Conservation (phyloP, 768 basidiomycete species). For the Sistotremastrum niveocremeum region DNA sequence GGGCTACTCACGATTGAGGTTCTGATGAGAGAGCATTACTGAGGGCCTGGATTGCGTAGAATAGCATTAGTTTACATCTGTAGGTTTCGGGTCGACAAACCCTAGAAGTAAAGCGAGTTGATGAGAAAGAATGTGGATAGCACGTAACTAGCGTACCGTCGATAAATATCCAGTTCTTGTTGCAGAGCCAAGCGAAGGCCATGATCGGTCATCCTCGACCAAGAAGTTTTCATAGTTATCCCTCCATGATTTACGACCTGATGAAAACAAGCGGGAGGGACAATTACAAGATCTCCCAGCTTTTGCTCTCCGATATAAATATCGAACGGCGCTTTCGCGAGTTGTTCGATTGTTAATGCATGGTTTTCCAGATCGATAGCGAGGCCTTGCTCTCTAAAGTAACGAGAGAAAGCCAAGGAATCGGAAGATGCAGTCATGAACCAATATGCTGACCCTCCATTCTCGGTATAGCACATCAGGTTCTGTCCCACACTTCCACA, state of each 20-base stretch:
- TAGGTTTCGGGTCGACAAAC: conserved; percentile 75
- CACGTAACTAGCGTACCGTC: conserved; percentile 33
- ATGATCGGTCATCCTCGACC: conserved; percentile 70
- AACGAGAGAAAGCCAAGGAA: conserved; percentile 38
- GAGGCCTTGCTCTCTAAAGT: conserved; percentile 38
- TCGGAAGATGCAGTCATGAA: conserved; percentile 65
- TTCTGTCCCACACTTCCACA: conserved; percentile 81
- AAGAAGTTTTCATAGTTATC: conserved; percentile 70
- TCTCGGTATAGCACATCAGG: conserved; percentile 71
- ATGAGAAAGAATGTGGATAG: conserved; percentile 1
- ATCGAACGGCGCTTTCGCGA: conserved; percentile 50
- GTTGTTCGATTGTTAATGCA: conserved; percentile 46
- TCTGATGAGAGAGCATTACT: conserved; percentile 11
- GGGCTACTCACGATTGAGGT: conserved; percentile 2
- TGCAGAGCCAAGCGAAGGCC: conserved; percentile 48
- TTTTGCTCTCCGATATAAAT: conserved; percentile 63
- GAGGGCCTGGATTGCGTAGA: conserved; percentile 33
- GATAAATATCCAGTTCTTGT: conserved; percentile 69
- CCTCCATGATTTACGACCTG: conserved; percentile 76
- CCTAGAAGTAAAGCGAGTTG: conserved; percentile 22
- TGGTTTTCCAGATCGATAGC: conserved; percentile 68
- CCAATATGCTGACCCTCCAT: conserved; percentile 66
- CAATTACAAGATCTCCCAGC: conserved; percentile 65
- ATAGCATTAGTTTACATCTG: conserved; percentile 53
- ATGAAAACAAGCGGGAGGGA: conserved; percentile 71